Evolutionary conservation across 805 yeast genomes (phyloP), one percentile per base, ranked within the genome.

Genomic region (Candida coleopterorum): DNA sequence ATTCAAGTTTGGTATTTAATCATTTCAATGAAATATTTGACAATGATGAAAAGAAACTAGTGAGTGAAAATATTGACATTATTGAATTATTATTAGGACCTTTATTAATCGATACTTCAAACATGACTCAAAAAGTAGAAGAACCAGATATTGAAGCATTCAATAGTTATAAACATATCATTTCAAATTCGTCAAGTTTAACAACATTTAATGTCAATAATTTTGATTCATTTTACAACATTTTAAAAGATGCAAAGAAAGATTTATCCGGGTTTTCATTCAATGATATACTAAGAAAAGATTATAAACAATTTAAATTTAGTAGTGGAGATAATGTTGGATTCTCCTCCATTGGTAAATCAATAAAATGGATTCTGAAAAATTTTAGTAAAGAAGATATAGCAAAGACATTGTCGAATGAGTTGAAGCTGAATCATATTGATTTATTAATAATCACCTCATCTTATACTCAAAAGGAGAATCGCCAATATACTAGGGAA

Each of bases 91-190:
- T 78, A 6, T 43, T 80, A 32, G 81, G 85, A 0, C 93, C 96
- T 1, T 70, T 84, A 21, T 50, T 87, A 25, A 66, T 83, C 9
- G 97, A 90, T 49, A 89, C 97, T 0, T 60, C 78, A 4, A 79
- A 81, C 46, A 61, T 87, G 65, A 62, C 70, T 8, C 68, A 68
- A 32, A 81, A 80, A 54, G 84, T 83, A 3, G 86, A 81, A 43
- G 50, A 53, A 0, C 66, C 64, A 3, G 97, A 90, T 55, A 35
- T 50, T 4, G 52, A 56, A 11, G 79, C 77, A 0, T 55, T 68
- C 22, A 46, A 60, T 1, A 25, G 41, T 0, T 75, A 83, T 39
- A 44, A 54, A 21, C 37, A 46, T 9, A 38, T 57, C 9, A 18
- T 39, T n/a, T 14, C 33, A 2, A 32, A 32, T 16, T 12, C 33